Conservation (phyloP, 306 rosid genomes). For the Inga oerstediana region DNA sequence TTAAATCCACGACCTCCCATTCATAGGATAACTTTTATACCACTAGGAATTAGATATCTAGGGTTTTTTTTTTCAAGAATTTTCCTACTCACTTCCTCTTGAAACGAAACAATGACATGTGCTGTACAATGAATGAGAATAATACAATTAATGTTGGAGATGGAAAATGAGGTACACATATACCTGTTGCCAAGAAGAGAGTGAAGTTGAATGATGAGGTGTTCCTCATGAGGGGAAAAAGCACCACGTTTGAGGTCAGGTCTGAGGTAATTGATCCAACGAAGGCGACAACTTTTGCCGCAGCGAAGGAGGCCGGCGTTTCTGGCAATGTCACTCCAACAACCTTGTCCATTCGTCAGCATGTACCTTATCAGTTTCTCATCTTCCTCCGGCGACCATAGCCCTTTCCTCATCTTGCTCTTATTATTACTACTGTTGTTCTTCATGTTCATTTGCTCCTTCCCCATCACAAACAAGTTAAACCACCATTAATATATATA, state of each 20-base stretch:
- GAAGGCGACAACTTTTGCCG: constrained; percentile 94
- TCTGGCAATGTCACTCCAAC: constrained; percentile 92
- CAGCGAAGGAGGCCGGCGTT: constrained; percentile 87
- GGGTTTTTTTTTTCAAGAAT: background rate
- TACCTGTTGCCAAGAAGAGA: constrained; percentile 91
- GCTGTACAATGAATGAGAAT: background rate
- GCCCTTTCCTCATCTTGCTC: constrained; percentile 63
- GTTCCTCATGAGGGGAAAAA: constrained; percentile 79
- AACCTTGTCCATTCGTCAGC: constrained; percentile 90
- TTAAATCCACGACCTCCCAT: too few relatives aligned
- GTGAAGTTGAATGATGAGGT: constrained; percentile 78
- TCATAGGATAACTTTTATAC: too few relatives aligned
- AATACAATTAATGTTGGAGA: too few relatives aligned
- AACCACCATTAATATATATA: background rate
- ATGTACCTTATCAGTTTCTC: constrained; percentile 88
- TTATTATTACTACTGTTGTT: constrained; percentile 11
- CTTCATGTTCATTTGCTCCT: constrained; percentile 26
- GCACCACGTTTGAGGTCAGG: constrained; percentile 97
- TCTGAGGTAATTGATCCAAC: constrained; percentile 93
- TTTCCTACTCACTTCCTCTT: background rate
- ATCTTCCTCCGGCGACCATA: constrained; percentile 98
- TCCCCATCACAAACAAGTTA: constrained; percentile 15
- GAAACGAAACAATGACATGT: background rate
- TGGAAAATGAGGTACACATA: too few relatives aligned
- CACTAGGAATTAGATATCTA: background rate